Evolutionary conservation across 495 filamentous ascomycete species (phyloP), one percentile per base, ranked within the genome.

Genomic region (Cairneyella variabilis): DNA sequence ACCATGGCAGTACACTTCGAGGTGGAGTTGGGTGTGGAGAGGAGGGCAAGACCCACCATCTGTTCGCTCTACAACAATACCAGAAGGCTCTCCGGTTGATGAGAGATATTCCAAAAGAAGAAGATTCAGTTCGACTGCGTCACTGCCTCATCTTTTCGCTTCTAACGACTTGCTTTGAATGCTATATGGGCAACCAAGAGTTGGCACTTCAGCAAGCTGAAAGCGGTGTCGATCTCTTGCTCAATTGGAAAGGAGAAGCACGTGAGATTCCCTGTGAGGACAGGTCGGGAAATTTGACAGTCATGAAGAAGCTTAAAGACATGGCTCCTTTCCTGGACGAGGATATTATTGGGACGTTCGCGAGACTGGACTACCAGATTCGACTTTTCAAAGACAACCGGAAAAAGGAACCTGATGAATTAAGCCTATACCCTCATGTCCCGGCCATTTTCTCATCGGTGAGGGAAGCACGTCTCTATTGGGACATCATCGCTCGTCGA

Each of bases 21-120:
- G 28, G 28, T 6, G 14, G 6, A 14, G 14, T 32, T 6, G 14
- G 28, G n/a, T n/a, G n/a, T n/a, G n/a, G n/a, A n/a, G n/a, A n/a
- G n/a, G n/a, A n/a, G n/a, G 40, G 16, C 4, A 57, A 75, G n/a
- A n/a, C 22, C 3, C 40, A 46, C 23, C 12, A 54, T 17, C 8
- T 12, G 22, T 54, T 54, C 18, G 51, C 41, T 3, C 30, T 54
- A 16, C 25, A 48, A 22, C 27, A 46, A 25, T 54, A 46, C 25
- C 23, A 16, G 14, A 46, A 46, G 22, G 51, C 51, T 3, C 20
- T 54, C n/a, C 26, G 17, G 8, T n/a, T 48, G 9, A 48, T 48
- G 45, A 16, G 28, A 37, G 40, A 43, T 8, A 34, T 48, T 17
- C 9, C 45, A 10, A 22, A 10, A 3, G 9, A 48, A 3, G 3